Evolutionary conservation across 2,329 filamentous ascomycete species (phyloP), one percentile per base, ranked within the genome.

Genomic region (Madurella mycetomatis): DNA sequence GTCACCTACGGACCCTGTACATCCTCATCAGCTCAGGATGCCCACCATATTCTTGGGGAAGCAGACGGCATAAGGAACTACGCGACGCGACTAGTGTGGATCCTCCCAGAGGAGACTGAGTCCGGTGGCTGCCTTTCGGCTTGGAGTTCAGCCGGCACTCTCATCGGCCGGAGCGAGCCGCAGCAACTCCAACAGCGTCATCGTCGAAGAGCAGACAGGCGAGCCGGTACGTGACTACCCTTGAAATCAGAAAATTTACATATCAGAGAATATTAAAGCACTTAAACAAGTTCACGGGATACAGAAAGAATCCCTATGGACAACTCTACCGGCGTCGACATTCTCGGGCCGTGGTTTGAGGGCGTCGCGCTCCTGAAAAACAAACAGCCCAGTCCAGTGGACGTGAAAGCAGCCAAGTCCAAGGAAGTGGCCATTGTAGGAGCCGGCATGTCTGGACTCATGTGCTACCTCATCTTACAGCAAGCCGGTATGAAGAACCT

Each of bases 381-480:
- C 25, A 83, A 81, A 62, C 71, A 82, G 58, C 74, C 80, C 15
- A 73, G 74, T 45, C 68, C 74, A 8, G 73, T 80, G 0, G 80
- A 82, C 57, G 80, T 79, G 5, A 67, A 72, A 3, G 67, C 73
- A 8, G 77, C 77, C 32, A 86, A 86, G 70, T 72, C 67, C 57
- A 84, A 83, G 66, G 69, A 72, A 44, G 76, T 87, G 57, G 84
- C 76, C 49, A 87, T 88, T 45, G 71, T 87, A 4, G 85, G 85
- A 15, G 84, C 78, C 12, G 84, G 84, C 7, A 86, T 87, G 77
- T 73, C 81, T 1, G 84, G 84, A 0, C 67, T 88, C 45, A 82
- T 86, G 77, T 85, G 77, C 1, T 76, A 72, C 54, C 70, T 82
- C 8, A 67, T 69, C 72, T 77, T 69, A 66, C 80, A 65, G 3